Conservation (phyloP, 108 stramenopile genomes). For the Aureococcus anophagefferens region DNA sequence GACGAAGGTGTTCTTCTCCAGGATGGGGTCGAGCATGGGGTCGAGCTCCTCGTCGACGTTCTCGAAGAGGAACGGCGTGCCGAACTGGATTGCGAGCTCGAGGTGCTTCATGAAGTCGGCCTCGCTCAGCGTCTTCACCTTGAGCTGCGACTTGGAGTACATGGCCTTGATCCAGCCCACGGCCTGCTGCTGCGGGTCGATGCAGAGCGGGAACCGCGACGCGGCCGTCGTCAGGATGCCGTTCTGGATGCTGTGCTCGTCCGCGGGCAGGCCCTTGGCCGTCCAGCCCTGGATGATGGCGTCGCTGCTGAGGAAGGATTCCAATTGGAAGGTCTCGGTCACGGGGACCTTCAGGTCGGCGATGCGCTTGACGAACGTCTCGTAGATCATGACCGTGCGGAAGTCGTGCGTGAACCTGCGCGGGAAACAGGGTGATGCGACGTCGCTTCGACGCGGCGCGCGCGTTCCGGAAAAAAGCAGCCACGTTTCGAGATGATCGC, state of each 20-base stretch:
- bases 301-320: slow-evolving; percentile 45
- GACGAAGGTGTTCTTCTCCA: slow-evolving; percentile 48
- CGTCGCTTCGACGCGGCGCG: no score
- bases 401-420: slow-evolving; percentile 54
- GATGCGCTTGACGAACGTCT: slow-evolving; percentile 13
- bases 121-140: slow-evolving; percentile 46
- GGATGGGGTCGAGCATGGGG: slow-evolving; percentile 56
- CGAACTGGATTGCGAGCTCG: slow-evolving; percentile 62
- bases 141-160: slow-evolving; percentile 45
- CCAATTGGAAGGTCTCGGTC: slow-evolving; percentile 40
- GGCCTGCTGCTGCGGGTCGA: slow-evolving; percentile 63
- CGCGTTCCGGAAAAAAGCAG: no score
- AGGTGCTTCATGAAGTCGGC: slow-evolving; percentile 64
- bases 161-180: slow-evolving; percentile 58
- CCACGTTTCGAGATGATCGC: no score
- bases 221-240: slow-evolving; percentile 55
- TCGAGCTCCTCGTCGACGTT: slow-evolving; percentile 59
- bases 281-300: slow-evolving; percentile 54
- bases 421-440: no score
- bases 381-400: slow-evolving; percentile 29
- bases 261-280: slow-evolving; percentile 55
- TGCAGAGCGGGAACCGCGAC: slow-evolving; percentile 54
- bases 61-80: slow-evolving; percentile 61
- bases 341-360: slow-evolving; percentile 25
- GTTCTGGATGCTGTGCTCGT: slow-evolving; percentile 56